Conservation (phyloP, 345 rosid genomes). For the Eucalyptus regnans region DNA sequence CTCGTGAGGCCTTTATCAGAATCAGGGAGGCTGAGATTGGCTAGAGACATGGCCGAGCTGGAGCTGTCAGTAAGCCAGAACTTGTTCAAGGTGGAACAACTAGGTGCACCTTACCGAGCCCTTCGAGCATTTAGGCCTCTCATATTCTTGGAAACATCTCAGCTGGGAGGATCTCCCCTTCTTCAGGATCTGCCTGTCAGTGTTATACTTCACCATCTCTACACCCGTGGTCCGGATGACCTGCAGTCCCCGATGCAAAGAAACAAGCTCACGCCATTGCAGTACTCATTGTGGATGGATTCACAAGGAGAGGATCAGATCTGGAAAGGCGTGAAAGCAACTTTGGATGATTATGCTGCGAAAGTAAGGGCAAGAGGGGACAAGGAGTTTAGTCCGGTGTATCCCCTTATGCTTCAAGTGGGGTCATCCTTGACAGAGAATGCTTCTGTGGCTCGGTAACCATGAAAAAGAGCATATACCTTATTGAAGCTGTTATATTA, state of each 20-base stretch:
- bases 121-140: slow-evolving; percentile 94
- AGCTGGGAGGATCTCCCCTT: slow-evolving; percentile 71
- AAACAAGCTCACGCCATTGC: slow-evolving; percentile 67
- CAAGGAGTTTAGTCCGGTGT: slow-evolving; percentile 94
- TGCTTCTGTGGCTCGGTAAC: slow-evolving; percentile 3
- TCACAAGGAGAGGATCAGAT: slow-evolving; percentile 95
- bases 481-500: not conserved
- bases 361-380: slow-evolving; percentile 83
- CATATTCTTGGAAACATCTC: slow-evolving; percentile 84
- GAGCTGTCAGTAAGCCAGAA: slow-evolving; percentile 95
- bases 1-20: slow-evolving; percentile 95
- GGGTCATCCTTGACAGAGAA: slow-evolving; percentile 64
- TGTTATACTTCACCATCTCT: slow-evolving; percentile 84
- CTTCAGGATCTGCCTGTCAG: slow-evolving; percentile 86
- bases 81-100: slow-evolving; percentile 93
- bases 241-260: slow-evolving; percentile 82
- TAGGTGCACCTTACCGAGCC: slow-evolving; percentile 89
- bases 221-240: slow-evolving; percentile 87
- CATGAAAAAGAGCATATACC: not conserved
- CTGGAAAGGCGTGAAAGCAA: slow-evolving; percentile 95
- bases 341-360: slow-evolving; percentile 85
- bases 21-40: slow-evolving; percentile 95
- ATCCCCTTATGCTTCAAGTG: slow-evolving; percentile 83
- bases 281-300: slow-evolving; percentile 95
- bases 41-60: slow-evolving; percentile 98